Base-by-base conservation (phyloP, 768 basidiomycete species). In the Podaxis sp. region DNA sequence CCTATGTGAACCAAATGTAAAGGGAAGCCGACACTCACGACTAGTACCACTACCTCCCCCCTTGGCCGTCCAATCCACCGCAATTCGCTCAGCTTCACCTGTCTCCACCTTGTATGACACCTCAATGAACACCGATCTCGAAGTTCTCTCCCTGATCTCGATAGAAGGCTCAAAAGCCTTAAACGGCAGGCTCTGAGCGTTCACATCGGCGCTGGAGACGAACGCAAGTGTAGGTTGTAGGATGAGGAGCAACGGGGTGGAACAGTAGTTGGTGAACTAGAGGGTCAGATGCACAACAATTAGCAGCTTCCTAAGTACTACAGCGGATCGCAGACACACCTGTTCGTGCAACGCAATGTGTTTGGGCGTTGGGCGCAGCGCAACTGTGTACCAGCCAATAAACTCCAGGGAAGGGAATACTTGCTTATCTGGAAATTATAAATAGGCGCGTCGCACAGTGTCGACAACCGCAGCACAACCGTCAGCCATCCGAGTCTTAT, bases 341-440 rank as follows among this genome's bases (percentile, higher is more conserved):
- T 97, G 94, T 72, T 92, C 88, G 72, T 98, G 94, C 17, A 99
- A 81, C 1, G 84, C 80, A 51, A 94, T 87, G 69, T 99, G 95
- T 19, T 78, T 79, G n/a, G 83, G 69, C 1, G 88, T 88, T 0
- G 94, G 94, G 11, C 80, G 77, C n/a, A 82, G 73, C 15, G 93
- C 89, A 49, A 96, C 88, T 0, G 92, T 92, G 75, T 99, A 99
- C 97, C 97, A 99, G 7, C 97, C 97, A 56, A 99, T 92, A 71
- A 99, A 89, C 71, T 99, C 97, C 38, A 99, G 82, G 0, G 95
- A 95, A 11, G 97, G 97, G 74, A 99, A 99, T 22, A 99, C 96
- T 76, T 97, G 95, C 75, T 96, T 96, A 82, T 95, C 96, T 99
- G 74, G 49, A 67, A 62, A 51, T 26, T 36, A 57, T 48, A 51